phyloP scores from a whole-genome alignment of 2,329 filamentous ascomycete species.

The Talaromyces sp. region DNA sequence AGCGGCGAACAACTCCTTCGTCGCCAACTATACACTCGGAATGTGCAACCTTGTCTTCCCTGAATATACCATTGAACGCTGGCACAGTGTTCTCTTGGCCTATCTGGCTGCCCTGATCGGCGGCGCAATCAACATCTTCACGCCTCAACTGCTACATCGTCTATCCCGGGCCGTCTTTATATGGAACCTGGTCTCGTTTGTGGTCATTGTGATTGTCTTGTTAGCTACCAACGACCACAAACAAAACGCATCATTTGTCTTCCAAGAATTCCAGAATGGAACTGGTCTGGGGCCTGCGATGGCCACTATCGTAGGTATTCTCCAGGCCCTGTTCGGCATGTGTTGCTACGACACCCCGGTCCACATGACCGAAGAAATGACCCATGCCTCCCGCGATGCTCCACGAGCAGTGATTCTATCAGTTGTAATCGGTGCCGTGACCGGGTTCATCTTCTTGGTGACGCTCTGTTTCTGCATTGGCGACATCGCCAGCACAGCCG shows the following conservation, averaged over 20 bases:
- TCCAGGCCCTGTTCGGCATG: slow-evolving; percentile 54
- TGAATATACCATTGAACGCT: slow-evolving; percentile 49
- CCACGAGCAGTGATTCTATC: slow-evolving; percentile 46
- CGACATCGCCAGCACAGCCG: slow-evolving; percentile 44
- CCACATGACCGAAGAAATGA: slow-evolving; percentile 55
- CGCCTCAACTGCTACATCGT: slow-evolving; percentile 48
- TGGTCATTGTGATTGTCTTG: slow-evolving; percentile 49
- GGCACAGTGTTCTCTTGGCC: slow-evolving; percentile 52
- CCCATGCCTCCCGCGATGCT: slow-evolving; percentile 47
- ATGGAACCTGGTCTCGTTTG: slow-evolving; percentile 52
- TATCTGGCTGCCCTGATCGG: slow-evolving; percentile 46
- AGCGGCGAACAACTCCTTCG: slow-evolving; percentile 51
- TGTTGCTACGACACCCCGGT: slow-evolving; percentile 46
- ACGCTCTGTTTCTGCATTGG: slow-evolving; percentile 50
- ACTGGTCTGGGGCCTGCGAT: slow-evolving; percentile 50
- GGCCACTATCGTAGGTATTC: slow-evolving; percentile 49
- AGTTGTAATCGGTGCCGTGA: slow-evolving; percentile 42
- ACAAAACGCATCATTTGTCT: slow-evolving; percentile 52
- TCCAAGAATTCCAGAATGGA: slow-evolving; percentile 50
- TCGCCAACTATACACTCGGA: slow-evolving; percentile 53
- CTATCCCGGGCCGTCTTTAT: slow-evolving; percentile 47
- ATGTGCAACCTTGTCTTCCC: slow-evolving; percentile 50
- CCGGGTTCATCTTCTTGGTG: slow-evolving; percentile 47
- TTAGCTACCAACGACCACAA: slow-evolving; percentile 52
- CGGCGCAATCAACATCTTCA: slow-evolving; percentile 46